Conservation (phyloP, 768 basidiomycete species). For the Rhodotorula diobovata region DNA sequence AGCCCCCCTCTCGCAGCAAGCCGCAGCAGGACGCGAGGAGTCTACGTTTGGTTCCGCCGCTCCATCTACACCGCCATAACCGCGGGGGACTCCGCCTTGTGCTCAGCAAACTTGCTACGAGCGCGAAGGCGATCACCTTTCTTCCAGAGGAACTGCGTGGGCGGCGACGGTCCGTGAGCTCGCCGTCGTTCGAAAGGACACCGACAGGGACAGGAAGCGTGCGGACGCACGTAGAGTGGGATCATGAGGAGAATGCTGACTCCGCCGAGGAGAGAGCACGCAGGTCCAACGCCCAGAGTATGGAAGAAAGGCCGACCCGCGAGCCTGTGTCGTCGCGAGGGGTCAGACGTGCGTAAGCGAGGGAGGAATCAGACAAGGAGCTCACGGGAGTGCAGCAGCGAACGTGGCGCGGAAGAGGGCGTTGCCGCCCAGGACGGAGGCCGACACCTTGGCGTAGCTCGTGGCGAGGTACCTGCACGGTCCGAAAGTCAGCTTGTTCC, state of each 20-base stretch:
- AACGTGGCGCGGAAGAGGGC: conserved; percentile 46
- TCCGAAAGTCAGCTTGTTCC: too few relatives aligned
- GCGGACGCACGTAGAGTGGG: conserved; percentile 41
- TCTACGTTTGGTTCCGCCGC: too few relatives aligned
- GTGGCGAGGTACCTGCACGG: background rate
- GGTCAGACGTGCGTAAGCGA: background rate
- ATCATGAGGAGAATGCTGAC: conserved; percentile 46
- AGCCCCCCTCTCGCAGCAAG: too few relatives aligned
- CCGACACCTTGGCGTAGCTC: conserved; percentile 45
- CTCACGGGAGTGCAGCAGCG: conserved; percentile 35
- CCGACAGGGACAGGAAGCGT: too few relatives aligned
- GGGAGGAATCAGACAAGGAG: background rate
- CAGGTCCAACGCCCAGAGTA: conserved; percentile 46
- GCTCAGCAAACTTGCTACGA: conserved; percentile 6
- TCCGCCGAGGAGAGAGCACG: conserved; percentile 46
- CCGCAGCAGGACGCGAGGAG: too few relatives aligned
- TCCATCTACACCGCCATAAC: too few relatives aligned
- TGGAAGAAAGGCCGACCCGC: conserved; percentile 44
- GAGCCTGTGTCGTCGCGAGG: conserved; percentile 11
- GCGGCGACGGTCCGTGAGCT: background rate
- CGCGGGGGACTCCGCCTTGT: too few relatives aligned
- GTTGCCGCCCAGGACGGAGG: conserved; percentile 47
- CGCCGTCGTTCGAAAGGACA: background rate
- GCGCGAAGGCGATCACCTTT: conserved; percentile 17
- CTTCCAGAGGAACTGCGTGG: conserved; percentile 15